Evolutionary conservation across 164 flowering plant genomes (phyloP).

Genomic region (Santalum album): DNA sequence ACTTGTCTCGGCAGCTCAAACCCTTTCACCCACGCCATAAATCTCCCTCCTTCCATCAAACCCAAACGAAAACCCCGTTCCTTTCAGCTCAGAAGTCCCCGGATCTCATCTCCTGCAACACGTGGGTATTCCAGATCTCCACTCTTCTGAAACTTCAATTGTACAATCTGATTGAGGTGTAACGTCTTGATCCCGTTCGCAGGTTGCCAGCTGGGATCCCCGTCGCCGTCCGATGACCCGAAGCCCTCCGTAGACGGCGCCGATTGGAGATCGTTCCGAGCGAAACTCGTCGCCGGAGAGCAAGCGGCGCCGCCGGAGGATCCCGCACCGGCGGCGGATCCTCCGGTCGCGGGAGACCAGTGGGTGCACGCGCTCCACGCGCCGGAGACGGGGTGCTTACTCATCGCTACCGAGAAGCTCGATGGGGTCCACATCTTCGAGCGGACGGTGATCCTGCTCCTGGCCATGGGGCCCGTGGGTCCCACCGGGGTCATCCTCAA

Average conservation of each 20-base stretch:
- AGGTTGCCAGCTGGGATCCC: conserved; percentile 44
- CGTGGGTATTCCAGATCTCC: conserved; percentile 33
- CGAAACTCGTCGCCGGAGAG: conserved; percentile 57
- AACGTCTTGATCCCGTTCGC: background rate
- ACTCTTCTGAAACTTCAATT: background rate
- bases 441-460: conserved; percentile 63
- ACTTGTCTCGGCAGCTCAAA: conserved; percentile 49
- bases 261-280: conserved; percentile 87
- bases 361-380: conserved; percentile 78
- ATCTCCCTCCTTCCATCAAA: conserved; percentile 25
- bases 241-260: conserved; percentile 12
- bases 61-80: conserved; percentile 15
- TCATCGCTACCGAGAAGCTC: conserved; percentile 83
- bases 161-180: background rate
- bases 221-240: conserved; percentile 20
- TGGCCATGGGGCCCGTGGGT: conserved; percentile 64
- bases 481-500: conserved; percentile 87
- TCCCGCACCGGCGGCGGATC: conserved; percentile 20
- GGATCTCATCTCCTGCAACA: conserved; percentile 17
- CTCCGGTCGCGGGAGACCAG: conserved; percentile 30
- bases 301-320: conserved; percentile 19
- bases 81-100: conserved; percentile 15
- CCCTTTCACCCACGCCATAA: conserved; percentile 31
- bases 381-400: conserved; percentile 83
- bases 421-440: conserved; percentile 94